Evolutionary conservation across 129 eudicot species (phyloP).

Genomic region (Calendula officinalis): DNA sequence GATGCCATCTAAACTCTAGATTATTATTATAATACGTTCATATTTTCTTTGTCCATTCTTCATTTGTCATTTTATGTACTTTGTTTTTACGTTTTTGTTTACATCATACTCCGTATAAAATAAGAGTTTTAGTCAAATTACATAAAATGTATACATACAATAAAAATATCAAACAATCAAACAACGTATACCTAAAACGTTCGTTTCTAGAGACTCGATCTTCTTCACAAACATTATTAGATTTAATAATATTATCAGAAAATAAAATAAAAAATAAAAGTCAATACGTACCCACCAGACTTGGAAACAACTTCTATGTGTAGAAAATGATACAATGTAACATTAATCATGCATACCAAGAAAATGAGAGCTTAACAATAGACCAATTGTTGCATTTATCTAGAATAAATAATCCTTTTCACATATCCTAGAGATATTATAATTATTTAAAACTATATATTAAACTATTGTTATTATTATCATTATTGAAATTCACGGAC

Average conservation of each 20-base stretch:
- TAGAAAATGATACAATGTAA: not conserved
- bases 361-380: conserved; percentile 8
- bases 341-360: not conserved
- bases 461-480: too few species aligned
- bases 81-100: conserved; percentile 4
- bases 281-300: conserved; percentile 8
- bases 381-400: not conserved
- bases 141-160: not conserved
- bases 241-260: not conserved
- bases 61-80: conserved; percentile 22
- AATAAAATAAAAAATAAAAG: not conserved
- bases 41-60: conserved; percentile 22
- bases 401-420: not conserved
- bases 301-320: not conserved
- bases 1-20: conserved; percentile 38
- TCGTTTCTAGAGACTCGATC: not conserved
- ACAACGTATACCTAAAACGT: not conserved
- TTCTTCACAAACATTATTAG: not conserved
- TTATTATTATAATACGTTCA: conserved; percentile 14
- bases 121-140: not conserved
- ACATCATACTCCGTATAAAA: not conserved
- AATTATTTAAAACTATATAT: too few species aligned
- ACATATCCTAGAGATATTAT: not conserved
- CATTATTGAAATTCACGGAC: too few species aligned
- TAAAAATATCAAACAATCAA: not conserved